phyloP scores from a whole-genome alignment of 2,329 filamentous ascomycete genomes.

The Teratosphaeria epicoccoides region DNA sequence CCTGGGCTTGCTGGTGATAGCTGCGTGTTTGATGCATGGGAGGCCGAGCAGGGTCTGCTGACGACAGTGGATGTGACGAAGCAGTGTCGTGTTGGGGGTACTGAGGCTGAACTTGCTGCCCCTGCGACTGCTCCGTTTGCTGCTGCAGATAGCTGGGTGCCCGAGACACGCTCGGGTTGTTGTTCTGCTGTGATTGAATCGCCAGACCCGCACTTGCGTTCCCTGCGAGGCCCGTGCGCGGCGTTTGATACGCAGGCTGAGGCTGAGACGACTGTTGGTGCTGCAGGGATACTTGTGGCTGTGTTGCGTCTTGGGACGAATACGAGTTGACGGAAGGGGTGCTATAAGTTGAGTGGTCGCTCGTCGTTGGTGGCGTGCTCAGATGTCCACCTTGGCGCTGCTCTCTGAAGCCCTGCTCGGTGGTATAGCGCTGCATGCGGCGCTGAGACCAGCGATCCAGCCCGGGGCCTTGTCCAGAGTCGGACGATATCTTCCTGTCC shows the following conservation, averaged over 20 bases:
- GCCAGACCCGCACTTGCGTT: constrained; percentile 17
- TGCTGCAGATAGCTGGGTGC: constrained; percentile 4
- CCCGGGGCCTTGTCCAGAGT: constrained; percentile 20
- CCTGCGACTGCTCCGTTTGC: constrained; percentile 1
- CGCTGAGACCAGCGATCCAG: constrained; percentile 29
- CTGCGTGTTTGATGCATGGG: constrained; percentile 17
- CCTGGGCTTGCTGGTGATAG: constrained; percentile 16
- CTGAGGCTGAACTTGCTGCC: constrained; percentile 6
- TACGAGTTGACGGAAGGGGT: constrained; percentile 5
- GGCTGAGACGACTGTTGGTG: constrained; percentile 19
- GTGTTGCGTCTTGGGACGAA: constrained; percentile 11
- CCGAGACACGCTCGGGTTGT: constrained; percentile 4
- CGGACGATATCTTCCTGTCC: constrained; percentile 23
- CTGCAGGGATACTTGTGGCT: constrained; percentile 21
- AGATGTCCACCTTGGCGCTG: constrained; percentile 25
- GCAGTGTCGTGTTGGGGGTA: constrained; percentile 16
- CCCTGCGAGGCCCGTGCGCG: constrained; percentile 12
- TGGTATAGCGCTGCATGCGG: constrained; percentile 29
- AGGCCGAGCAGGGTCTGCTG: constrained; percentile 11
- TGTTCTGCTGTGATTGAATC: constrained; percentile 15
- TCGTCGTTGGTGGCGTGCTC: constrained; percentile 13
- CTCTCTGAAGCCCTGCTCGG: constrained; percentile 30
- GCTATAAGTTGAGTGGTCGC: constrained; percentile 4
- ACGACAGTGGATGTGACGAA: background rate
- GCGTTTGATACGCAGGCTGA: constrained; percentile 16